phyloP scores from a whole-genome alignment of 345 rosid species.

The Noccaea bulbosa region DNA sequence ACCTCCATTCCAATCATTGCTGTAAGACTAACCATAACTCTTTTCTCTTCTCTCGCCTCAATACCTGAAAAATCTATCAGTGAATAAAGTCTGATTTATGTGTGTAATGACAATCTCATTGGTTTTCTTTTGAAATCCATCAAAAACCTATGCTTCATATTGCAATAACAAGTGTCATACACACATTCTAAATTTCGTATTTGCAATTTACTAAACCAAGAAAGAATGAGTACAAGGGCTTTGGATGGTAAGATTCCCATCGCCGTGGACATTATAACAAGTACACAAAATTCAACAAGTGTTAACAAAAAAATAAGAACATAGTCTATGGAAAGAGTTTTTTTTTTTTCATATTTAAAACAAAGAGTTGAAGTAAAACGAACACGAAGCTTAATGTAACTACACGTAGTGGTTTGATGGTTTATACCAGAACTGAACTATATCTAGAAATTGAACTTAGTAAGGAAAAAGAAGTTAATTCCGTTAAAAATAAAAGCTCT shows the following conservation, averaged over 20 bases:
- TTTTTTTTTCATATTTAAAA: too few species aligned
- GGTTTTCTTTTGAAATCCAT: background rate
- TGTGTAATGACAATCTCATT: constrained; percentile 18
- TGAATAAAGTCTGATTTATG: constrained; percentile 34
- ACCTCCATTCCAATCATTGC: constrained; percentile 6
- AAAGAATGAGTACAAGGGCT: background rate
- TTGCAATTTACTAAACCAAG: background rate
- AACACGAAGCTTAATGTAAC: too few species aligned
- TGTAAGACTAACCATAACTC: constrained; percentile 9
- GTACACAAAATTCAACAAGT: too few species aligned
- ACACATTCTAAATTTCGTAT: background rate
- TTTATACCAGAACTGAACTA: too few species aligned
- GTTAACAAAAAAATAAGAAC: too few species aligned
- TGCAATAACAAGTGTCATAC: constrained; percentile 5
- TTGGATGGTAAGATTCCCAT: constrained; percentile 14
- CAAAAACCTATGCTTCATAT: constrained; percentile 3
- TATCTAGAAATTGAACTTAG: background rate
- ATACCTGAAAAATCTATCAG: background rate
- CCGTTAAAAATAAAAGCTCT: background rate
- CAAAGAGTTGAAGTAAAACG: too few species aligned
- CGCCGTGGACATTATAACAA: too few species aligned
- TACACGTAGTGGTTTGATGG: too few species aligned
- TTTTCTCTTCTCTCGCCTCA: background rate
- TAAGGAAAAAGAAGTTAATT: background rate
- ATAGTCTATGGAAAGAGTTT: too few species aligned